Evolutionary conservation across 768 basidiomycete species (phyloP).

Genomic region (Amanita subjunquillea): DNA sequence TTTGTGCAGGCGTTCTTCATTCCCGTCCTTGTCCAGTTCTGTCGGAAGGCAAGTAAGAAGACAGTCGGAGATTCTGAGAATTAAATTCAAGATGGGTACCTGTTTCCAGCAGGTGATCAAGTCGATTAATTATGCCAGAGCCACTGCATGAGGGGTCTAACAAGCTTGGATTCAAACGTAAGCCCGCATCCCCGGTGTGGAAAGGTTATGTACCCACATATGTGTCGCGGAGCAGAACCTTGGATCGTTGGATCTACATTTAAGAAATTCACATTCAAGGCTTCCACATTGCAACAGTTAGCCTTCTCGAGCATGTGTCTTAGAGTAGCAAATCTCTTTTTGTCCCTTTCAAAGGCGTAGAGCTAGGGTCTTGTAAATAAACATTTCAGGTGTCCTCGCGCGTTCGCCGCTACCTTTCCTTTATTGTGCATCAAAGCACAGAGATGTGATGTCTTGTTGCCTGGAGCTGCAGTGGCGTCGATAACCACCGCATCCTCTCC

Average conservation of each 20-base stretch:
- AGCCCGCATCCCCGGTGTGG: neutral
- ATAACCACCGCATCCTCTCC: slow-evolving; percentile 51
- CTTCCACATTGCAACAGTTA: slow-evolving; percentile 68
- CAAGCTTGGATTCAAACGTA: slow-evolving; percentile 36
- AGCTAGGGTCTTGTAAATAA: slow-evolving; percentile 30
- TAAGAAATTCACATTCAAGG: slow-evolving; percentile 79
- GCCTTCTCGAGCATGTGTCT: slow-evolving; percentile 80
- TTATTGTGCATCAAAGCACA: slow-evolving; percentile 78
- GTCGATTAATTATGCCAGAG: slow-evolving; percentile 83
- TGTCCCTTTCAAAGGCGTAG: slow-evolving; percentile 85
- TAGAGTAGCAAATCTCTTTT: slow-evolving; percentile 72
- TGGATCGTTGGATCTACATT: slow-evolving; percentile 56
- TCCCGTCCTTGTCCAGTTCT: slow-evolving; percentile 52
- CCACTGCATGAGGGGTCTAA: slow-evolving; percentile 96
- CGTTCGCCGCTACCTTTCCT: slow-evolving; percentile 50
- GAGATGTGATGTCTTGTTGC: slow-evolving; percentile 95
- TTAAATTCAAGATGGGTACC: slow-evolving; percentile 31
- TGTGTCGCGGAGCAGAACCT: slow-evolving; percentile 67
- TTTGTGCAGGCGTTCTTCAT: slow-evolving; percentile 67
- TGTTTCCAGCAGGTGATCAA: slow-evolving; percentile 73
- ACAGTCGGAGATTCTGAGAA: slow-evolving; percentile 1
- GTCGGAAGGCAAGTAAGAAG: slow-evolving; percentile 4
- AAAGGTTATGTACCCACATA: slow-evolving; percentile 47
- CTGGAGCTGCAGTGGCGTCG: slow-evolving; percentile 94
- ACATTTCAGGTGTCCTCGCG: neutral